Percentiles rank a stretch among this genome's conserved stretches.
These are phyloP conservation scores for Elsinoe arachidis DNA, from an alignment of 2,329 filamentous ascomycete genomes.

Conservation along the genomic window DNA sequence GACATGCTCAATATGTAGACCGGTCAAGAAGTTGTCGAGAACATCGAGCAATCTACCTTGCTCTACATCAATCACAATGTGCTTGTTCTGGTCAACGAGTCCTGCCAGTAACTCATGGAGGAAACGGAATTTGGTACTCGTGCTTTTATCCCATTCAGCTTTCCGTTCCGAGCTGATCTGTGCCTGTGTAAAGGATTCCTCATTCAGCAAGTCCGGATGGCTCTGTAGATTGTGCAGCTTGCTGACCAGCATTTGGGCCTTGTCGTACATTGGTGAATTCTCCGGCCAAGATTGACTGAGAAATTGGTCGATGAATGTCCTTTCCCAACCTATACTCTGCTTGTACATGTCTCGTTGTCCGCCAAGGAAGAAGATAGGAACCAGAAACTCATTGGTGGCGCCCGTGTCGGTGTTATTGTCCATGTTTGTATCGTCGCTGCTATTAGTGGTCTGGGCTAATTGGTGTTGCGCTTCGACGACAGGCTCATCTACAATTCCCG, in stretches of 20 bases:
- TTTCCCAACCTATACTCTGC: slow-evolving; percentile 19
- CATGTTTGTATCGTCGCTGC: not conserved
- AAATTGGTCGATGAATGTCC: slow-evolving; percentile 21
- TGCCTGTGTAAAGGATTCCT: slow-evolving; percentile 24
- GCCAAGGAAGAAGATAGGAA: slow-evolving; percentile 24
- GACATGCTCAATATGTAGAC: slow-evolving; percentile 17
- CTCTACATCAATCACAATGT: slow-evolving; percentile 25
- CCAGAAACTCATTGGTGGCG: slow-evolving; percentile 16
- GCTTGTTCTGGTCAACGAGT: slow-evolving; percentile 20
- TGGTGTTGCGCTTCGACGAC: not conserved
- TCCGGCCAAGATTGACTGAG: slow-evolving; percentile 12
- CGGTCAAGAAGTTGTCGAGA: slow-evolving; percentile 26
- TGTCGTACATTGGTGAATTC: not conserved
- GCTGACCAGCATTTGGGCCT: slow-evolving; percentile 17
- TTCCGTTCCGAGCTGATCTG: slow-evolving; percentile 21
- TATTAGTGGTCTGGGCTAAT: not conserved
- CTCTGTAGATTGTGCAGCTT: slow-evolving; percentile 18
- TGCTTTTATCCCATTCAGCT: slow-evolving; percentile 27
- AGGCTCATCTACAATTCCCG: slow-evolving; percentile 13
- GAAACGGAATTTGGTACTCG: slow-evolving; percentile 31
- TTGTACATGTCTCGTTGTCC: slow-evolving; percentile 27
- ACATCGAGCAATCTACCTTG: slow-evolving; percentile 25
- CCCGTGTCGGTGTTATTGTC: not conserved
- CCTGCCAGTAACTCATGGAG: slow-evolving; percentile 25
- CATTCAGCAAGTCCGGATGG: slow-evolving; percentile 28